These are phyloP conservation scores for Guyanaporus albipodus DNA, from an alignment of 768 basidiomycete species.

Conservation along the genomic window DNA sequence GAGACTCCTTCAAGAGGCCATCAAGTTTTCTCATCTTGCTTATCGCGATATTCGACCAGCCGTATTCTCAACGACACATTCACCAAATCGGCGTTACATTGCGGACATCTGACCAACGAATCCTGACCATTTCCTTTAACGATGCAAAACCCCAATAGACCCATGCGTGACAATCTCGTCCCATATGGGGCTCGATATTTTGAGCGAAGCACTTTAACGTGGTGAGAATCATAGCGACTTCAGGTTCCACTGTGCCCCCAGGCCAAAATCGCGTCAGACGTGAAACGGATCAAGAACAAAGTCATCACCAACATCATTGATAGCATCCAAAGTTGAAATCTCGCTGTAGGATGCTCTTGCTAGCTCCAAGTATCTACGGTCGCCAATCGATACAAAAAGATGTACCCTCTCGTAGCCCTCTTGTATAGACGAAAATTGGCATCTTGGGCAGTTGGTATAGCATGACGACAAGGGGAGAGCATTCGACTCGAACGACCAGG, in stretches of 20 bases:
- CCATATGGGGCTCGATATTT: conserved; percentile 37
- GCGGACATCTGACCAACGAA: too few species aligned
- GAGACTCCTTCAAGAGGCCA: conserved; percentile 8
- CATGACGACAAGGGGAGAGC: too few species aligned
- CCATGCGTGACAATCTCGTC: conserved; percentile 42
- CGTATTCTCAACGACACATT: neutral
- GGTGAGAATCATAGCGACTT: conserved; percentile 25
- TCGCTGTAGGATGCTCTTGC: conserved; percentile 36
- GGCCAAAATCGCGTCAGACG: conserved; percentile 22
- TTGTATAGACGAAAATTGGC: too few species aligned
- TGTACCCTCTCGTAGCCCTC: conserved; percentile 31
- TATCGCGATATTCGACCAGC: conserved; percentile 1
- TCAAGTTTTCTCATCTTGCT: conserved; percentile 6
- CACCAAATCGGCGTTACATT: neutral
- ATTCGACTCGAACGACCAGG: too few species aligned
- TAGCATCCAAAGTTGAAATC: conserved; percentile 33
- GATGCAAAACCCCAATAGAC: conserved; percentile 37
- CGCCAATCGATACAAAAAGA: neutral
- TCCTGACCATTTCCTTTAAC: conserved; percentile 12
- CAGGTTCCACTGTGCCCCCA: conserved; percentile 35
- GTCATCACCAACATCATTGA: conserved; percentile 31
- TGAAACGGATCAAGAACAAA: neutral
- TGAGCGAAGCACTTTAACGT: conserved; percentile 25
- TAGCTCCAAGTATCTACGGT: too few species aligned
- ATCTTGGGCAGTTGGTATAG: conserved; percentile 9